Evolutionary conservation across 2,329 filamentous ascomycete species (phyloP).

Genomic region (Pseudopithomyces maydicus): DNA sequence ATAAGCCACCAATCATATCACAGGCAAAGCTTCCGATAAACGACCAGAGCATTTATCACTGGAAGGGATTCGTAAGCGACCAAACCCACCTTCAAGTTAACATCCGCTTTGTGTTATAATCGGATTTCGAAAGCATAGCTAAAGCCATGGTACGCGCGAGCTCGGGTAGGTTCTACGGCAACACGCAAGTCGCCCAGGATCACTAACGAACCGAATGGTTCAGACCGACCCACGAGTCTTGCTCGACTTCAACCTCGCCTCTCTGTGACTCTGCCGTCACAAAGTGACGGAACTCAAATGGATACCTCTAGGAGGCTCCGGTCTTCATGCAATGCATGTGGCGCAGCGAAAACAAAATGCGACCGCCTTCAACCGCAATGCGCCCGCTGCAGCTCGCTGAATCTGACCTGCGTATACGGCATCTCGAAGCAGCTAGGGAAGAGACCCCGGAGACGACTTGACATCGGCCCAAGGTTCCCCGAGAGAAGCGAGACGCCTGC

Average conservation of each 20-base stretch:
- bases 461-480: background rate
- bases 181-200: background rate
- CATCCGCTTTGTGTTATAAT: background rate
- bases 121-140: background rate
- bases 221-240: background rate
- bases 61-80: background rate
- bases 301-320: constrained; percentile 3
- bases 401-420: constrained; percentile 7
- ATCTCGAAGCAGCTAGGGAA: constrained; percentile 10
- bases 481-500: background rate
- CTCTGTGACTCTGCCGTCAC: background rate
- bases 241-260: background rate
- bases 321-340: constrained; percentile 13
- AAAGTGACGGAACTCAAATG: background rate
- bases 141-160: too few species aligned
- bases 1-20: background rate
- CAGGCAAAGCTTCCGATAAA: background rate
- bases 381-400: constrained; percentile 3
- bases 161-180: background rate
- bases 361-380: constrained; percentile 10
- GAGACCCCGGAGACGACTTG: constrained; percentile 6
- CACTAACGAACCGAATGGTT: background rate
- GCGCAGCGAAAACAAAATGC: constrained; percentile 10
- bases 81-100: background rate
- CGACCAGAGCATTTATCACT: background rate